phyloP scores from a whole-genome alignment of 805 yeast genomes.

The Lipomyces spencermartinsiae region DNA sequence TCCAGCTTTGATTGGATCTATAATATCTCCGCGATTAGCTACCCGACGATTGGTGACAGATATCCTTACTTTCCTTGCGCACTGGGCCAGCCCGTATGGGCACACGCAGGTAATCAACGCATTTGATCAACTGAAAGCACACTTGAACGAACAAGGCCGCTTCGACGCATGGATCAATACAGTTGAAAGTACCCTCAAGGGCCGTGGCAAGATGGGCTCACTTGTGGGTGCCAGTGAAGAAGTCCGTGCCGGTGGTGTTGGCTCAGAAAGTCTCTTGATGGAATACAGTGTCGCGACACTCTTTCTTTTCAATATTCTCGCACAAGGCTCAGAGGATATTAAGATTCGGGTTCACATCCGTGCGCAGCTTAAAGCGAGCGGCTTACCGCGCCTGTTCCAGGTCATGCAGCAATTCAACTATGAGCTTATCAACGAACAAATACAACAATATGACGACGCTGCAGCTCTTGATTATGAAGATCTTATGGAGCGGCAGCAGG shows the following conservation, averaged over 20 bases:
- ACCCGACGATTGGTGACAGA: constrained; percentile 85
- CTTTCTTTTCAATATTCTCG: constrained; percentile 70
- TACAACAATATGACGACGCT: constrained; percentile 63
- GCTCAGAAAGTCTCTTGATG: constrained; percentile 64
- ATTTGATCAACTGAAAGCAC: constrained; percentile 54
- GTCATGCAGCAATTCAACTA: constrained; percentile 60
- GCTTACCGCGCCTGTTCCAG: constrained; percentile 59
- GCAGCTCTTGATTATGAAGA: constrained; percentile 64
- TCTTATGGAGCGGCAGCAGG: constrained; percentile 48
- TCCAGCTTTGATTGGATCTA: constrained; percentile 70
- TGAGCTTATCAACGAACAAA: constrained; percentile 68
- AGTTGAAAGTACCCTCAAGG: constrained; percentile 73
- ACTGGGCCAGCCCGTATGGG: constrained; percentile 54
- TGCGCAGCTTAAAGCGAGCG: constrained; percentile 63
- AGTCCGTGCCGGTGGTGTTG: constrained; percentile 57
- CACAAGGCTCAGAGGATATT: constrained; percentile 45
- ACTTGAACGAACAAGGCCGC: constrained; percentile 52
- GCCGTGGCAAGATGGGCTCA: constrained; percentile 89
- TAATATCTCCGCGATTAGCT: constrained; percentile 73
- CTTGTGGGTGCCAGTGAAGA: constrained; percentile 92
- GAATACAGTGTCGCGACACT: constrained; percentile 77
- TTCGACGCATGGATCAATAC: constrained; percentile 75
- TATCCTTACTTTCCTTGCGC: constrained; percentile 63
- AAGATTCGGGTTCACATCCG: constrained; percentile 61
- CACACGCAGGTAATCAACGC: constrained; percentile 65